These are phyloP conservation scores for Aspergillus sp. DNA, from an alignment of 2,329 filamentous ascomycete species.

Conservation along the genomic window DNA sequence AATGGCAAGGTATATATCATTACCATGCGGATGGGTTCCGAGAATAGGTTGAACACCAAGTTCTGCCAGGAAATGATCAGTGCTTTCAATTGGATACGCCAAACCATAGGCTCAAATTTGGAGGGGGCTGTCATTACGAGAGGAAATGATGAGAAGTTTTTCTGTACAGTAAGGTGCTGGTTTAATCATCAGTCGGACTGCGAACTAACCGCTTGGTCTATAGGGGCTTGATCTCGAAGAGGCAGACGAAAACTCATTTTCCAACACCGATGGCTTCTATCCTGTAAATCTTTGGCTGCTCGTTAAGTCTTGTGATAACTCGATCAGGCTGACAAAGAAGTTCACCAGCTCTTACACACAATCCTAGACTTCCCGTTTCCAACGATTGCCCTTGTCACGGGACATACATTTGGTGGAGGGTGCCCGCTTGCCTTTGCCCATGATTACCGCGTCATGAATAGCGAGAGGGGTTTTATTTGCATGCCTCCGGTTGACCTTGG, in stretches of 20 bases:
- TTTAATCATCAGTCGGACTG: neutral
- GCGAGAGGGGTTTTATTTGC: conserved; percentile 46
- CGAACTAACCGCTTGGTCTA: neutral
- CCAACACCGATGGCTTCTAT: conserved; percentile 59
- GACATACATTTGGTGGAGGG: conserved; percentile 51
- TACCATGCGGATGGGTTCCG: conserved; percentile 54
- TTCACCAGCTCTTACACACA: conserved; percentile 41
- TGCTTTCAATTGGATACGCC: conserved; percentile 49
- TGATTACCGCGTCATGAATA: conserved; percentile 51
- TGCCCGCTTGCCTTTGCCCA: conserved; percentile 49
- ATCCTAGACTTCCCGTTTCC: conserved; percentile 52
- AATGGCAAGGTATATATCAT: conserved; percentile 50
- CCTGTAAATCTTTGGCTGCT: conserved; percentile 44
- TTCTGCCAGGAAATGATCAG: conserved; percentile 55
- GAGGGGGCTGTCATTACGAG: conserved; percentile 55
- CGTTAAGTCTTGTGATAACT: neutral
- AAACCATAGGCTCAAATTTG: conserved; percentile 45
- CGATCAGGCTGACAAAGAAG: neutral
- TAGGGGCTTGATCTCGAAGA: conserved; percentile 51
- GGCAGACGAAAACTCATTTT: conserved; percentile 50
- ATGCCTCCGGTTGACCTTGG: conserved; percentile 56
- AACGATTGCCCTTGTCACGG: conserved; percentile 49
- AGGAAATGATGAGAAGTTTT: conserved; percentile 49
- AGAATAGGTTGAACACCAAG: conserved; percentile 53
- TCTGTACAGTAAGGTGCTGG: conserved; percentile 44